Conservation (phyloP, 305 asterid genomes). For the Galium porrigens region DNA sequence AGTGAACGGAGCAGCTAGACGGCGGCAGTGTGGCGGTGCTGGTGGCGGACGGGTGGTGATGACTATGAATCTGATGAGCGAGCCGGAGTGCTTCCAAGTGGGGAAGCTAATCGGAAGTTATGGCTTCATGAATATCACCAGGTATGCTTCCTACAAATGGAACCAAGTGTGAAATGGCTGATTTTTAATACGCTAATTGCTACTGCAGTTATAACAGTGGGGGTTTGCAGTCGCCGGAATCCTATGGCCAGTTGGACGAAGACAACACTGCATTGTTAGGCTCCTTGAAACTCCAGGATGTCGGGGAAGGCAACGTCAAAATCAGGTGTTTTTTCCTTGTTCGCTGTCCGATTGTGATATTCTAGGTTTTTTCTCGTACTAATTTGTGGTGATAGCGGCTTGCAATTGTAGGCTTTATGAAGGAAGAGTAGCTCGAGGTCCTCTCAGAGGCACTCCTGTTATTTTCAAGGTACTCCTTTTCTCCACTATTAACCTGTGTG, state of each 20-base stretch:
- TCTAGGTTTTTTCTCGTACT: slow-evolving; percentile 9
- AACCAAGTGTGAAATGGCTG: neutral
- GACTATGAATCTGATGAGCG: slow-evolving; percentile 32
- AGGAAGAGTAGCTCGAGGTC: slow-evolving; percentile 78
- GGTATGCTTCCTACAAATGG: slow-evolving; percentile 20
- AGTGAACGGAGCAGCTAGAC: neutral
- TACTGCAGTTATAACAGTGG: slow-evolving; percentile 2
- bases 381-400: slow-evolving; percentile 17
- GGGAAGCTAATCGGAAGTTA: slow-evolving; percentile 75
- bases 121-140: slow-evolving; percentile 78
- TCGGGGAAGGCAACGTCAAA: slow-evolving; percentile 68
- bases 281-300: slow-evolving; percentile 55
- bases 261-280: slow-evolving; percentile 21
- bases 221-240: slow-evolving; percentile 6
- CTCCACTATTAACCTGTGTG: neutral
- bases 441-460: slow-evolving; percentile 62
- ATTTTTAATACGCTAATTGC: neutral
- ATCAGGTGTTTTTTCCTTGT: slow-evolving; percentile 62
- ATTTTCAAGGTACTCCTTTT: slow-evolving; percentile 46
- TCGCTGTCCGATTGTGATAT: neutral
- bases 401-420: slow-evolving; percentile 79
- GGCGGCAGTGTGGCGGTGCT: neutral
- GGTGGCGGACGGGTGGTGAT: slow-evolving; percentile 20
- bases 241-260: slow-evolving; percentile 15
- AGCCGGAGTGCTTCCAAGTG: slow-evolving; percentile 66